Conservation (phyloP, 1,284 basidiomycete genomes). For the Earliella scabrosa region DNA sequence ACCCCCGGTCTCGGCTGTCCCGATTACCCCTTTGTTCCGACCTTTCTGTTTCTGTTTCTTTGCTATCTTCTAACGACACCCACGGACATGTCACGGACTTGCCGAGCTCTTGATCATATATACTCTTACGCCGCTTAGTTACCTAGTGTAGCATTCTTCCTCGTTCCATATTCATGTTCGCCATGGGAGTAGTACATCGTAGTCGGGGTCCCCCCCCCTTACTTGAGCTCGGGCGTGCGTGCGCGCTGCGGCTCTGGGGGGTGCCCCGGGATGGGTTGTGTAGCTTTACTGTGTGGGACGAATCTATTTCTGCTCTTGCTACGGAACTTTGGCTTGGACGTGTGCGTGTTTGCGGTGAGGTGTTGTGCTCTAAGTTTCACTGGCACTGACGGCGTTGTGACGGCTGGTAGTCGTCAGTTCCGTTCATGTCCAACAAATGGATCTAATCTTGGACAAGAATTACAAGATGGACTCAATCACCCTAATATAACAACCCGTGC, state of each 20-base stretch:
- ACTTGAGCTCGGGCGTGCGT: conserved; percentile 10
- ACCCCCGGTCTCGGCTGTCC: conserved; percentile 16
- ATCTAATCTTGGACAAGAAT: no score
- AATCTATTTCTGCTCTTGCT: not conserved
- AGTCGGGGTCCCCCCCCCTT: no score
- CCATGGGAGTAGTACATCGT: no score
- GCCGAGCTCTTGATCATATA: conserved; percentile 10
- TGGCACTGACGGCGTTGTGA: no score
- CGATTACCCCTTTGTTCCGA: not conserved
- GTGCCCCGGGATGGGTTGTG: not conserved
- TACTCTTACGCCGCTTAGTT: not conserved
- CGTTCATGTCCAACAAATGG: no score
- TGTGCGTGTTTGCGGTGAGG: not conserved
- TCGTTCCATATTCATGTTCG: no score
- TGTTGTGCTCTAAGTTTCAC: no score
- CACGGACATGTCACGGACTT: conserved; percentile 21
- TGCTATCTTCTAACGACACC: conserved; percentile 11
- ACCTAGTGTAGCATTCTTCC: conserved; percentile 1
- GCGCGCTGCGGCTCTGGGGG: no score
- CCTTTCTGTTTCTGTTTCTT: not conserved
- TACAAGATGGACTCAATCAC: no score
- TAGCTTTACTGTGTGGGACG: not conserved
- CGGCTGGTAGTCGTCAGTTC: no score
- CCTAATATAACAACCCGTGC: no score
- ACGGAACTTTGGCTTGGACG: no score